Evolutionary conservation across 2,329 filamentous ascomycete species (phyloP).

Genomic region (Immersiporthe knoxdaviesiana): DNA sequence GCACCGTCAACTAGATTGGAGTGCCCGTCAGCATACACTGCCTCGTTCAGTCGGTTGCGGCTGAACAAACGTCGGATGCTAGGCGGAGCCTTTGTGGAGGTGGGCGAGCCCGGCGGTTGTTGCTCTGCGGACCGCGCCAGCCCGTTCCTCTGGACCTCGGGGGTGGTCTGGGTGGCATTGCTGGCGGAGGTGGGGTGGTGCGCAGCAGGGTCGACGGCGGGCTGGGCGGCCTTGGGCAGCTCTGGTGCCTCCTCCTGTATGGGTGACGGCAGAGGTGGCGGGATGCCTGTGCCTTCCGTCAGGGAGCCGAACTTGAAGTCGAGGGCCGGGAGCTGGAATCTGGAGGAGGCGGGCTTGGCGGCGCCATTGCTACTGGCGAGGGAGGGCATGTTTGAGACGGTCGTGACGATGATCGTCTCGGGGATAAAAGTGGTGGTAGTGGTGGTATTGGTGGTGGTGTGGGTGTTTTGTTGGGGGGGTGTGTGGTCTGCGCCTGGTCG

Average conservation of each 20-base stretch:
- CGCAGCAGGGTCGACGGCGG: constrained; percentile 29
- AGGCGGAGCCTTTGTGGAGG: constrained; percentile 54
- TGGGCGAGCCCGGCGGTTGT: constrained; percentile 51
- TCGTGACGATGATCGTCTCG: not conserved
- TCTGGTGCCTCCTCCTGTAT: constrained; percentile 49
- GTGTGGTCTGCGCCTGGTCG: not conserved
- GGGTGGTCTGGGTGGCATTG: constrained; percentile 46
- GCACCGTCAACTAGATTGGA: constrained; percentile 41
- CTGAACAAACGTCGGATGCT: constrained; percentile 63
- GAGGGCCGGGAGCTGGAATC: constrained; percentile 61
- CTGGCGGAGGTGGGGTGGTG: constrained; percentile 32
- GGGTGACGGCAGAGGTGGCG: constrained; percentile 60
- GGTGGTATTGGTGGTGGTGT: no score
- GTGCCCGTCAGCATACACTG: constrained; percentile 52
- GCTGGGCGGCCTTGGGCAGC: constrained; percentile 42
- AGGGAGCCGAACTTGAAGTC: constrained; percentile 62
- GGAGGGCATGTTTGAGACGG: constrained; percentile 35
- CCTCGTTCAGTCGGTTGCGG: constrained; percentile 57
- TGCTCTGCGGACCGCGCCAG: constrained; percentile 56
- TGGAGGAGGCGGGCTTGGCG: constrained; percentile 12
- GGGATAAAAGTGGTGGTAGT: no score
- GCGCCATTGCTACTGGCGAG: constrained; percentile 32
- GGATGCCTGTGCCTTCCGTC: constrained; percentile 65
- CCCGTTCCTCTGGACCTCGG: constrained; percentile 40
- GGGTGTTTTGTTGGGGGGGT: not conserved